Evolutionary conservation across 345 rosid genomes (phyloP), one percentile per base, ranked within the genome.

Genomic region (Aegle marmelos): DNA sequence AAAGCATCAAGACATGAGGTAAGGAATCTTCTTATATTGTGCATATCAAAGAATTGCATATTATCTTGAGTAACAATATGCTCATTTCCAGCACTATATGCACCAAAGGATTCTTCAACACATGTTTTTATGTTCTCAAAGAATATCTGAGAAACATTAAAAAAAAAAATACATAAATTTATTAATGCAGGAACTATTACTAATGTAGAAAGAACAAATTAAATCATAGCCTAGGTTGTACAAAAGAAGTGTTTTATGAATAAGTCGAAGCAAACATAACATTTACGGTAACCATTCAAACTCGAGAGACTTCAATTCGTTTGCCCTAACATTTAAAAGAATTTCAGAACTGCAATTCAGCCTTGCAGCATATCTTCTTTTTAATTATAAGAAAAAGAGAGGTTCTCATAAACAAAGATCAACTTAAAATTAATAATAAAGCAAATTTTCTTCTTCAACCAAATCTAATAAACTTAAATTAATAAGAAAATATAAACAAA

Each of bases 41-140:
- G 76, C 63, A 76, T 30, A 45, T 85, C 83, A 69, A 81, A 73
- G 72, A 78, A 71, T 30, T 76, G 63, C 37, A 74, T 61, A 4
- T 69, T 76, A 54, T 60, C 87, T 73, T 76, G 71, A 79, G 68
- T 39, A 48, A 22, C 72, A 64, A 74, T 54, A 48, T 78, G 17
- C 68, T 72, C 79, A 59, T 36, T 78, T 84, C 79, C 84, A 71
- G 41, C 71, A 67, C 77, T 66, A 41, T 69, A n/a, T 16, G 75
- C 84, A 79, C 95, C 89, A 84, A 90, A 89, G 17, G 92, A 86
- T 77, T 88, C 88, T 83, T 90, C 89, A 60, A 95, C 90, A 83
- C 70, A 86, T 7, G 71, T 63, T 84, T 88, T 89, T 19, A 85
- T 69, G 6, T 82, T 84, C 83, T 92, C 97, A 76, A 68, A 89